Base-by-base conservation (phyloP, 2,329 filamentous ascomycete genomes). In the Neoascochyta sp. region DNA sequence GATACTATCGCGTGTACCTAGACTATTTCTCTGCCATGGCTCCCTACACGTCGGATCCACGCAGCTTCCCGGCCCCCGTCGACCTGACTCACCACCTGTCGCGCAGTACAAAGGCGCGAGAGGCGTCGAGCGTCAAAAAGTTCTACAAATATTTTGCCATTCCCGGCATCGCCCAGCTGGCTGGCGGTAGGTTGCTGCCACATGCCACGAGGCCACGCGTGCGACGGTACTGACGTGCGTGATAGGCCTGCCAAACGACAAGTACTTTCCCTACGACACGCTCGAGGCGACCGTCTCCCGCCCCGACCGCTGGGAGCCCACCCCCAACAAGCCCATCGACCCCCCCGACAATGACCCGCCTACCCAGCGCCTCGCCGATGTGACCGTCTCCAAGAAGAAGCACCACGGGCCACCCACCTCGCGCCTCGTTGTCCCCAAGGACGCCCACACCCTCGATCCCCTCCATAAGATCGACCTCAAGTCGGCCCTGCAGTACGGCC, bases 221-320 rank as follows among this genome's bases (percentile, higher is more conserved):
- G n/a, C n/a, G n/a, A n/a, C n/a, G n/a, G n/a, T n/a, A 34, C 52
- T 54, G 24, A 53, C 36, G 11, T 10, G 9, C 9, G 27, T 12
- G 16, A 5, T 42, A 89, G 86, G 86, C 38, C 75, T 94, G 13
- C 89, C 89, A 10, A 82, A 92, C 62, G 71, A 81, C 21, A 75
- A 75, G 35, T 86, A 86, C 66, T 95, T 95, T 55, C 89, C 89
- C 7, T 95, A 84, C 63, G 88, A 95, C 52, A 92, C 87, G 1
- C 78, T 95, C 41, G 86, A 94, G 64, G 86, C 88, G 22, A 80
- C 83, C 44, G 78, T 83, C 39, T 86, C 86, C 17, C 75, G 77
- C 40, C 81, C 86, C 6, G 70, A 83, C 43, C 77, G 88, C 61
- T 92, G 84, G 73, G 72, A 75, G 18, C 83, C 83, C 1, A 80